A percentile compares a stretch with the other conserved stretches of the same genome.
Evolutionary conservation across 768 basidiomycete genomes (phyloP).

Genomic region (Suillus discolor): DNA sequence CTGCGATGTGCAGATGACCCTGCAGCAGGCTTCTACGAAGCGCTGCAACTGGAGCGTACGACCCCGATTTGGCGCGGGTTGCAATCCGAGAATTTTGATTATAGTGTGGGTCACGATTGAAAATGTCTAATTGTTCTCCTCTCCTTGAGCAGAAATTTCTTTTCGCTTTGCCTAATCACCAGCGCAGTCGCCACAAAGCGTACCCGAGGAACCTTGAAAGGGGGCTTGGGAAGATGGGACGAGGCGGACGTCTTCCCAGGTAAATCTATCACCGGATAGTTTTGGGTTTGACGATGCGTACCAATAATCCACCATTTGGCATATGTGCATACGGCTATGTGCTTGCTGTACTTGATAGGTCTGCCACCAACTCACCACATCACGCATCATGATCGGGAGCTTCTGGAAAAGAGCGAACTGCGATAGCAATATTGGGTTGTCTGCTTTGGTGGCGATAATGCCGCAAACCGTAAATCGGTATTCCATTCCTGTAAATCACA

Average conservation of each 20-base stretch:
- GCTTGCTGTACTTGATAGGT: constrained; percentile 1
- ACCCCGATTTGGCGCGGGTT: constrained; percentile 4
- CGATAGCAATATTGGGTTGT: neutral
- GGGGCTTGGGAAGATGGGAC: neutral
- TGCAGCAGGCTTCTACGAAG: neutral
- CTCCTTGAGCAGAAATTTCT: neutral
- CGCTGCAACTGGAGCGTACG: neutral
- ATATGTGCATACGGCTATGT: constrained; percentile 1
- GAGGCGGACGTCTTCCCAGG: neutral
- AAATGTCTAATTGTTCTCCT: neutral
- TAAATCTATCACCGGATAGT: neutral
- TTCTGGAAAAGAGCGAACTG: neutral
- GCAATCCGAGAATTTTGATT: neutral
- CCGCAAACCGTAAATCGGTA: neutral
- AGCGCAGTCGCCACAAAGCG: neutral
- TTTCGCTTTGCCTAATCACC: neutral
- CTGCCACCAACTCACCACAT: neutral
- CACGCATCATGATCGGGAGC: neutral
- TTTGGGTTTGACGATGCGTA: neutral
- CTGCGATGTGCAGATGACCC: neutral
- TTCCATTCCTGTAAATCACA: neutral
- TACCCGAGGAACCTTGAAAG: constrained; percentile 1
- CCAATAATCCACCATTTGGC: neutral
- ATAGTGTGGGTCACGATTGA: neutral
- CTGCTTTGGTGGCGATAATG: neutral